Base-by-base conservation (phyloP, 176 grass and related monocot genomes). In the Carex parvula region DNA sequence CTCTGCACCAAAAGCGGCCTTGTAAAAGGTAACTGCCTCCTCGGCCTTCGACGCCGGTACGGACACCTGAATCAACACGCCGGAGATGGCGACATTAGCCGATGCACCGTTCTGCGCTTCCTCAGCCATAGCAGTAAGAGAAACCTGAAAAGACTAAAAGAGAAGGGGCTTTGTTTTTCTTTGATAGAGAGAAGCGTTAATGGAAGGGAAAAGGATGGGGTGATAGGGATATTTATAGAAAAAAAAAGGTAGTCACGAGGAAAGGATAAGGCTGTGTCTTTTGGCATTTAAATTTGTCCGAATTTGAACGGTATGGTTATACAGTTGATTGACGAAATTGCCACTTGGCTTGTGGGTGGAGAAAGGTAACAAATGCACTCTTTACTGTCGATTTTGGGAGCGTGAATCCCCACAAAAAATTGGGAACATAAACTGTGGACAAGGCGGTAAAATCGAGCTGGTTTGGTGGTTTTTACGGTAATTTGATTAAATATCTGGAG, bases 21-120 rank as follows among this genome's bases (percentile, higher is more conserved):
- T 94, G 87, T 94, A 94, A 89, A 94, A 94, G 39, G 42, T 70
- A 71, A 91, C 77, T 3, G 92, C 92, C 55, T 88, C 87, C 70
- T 91, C 92, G 2, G 85, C 84, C 63, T 88, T 88, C 46, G 63
- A 20, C 33, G 81, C 89, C 13, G 87, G 70, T 4, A 94, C 89
- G 26, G 84, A 70, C 56, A 91, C 62, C 89, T 89, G 89, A 32
- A 88, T 70, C 74, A 70, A 85, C 41, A 94, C 58, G 2, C 80
- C 73, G 2, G 60, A 53, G 37, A 93, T 55, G 15, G 58, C 8
- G 54, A 78, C 50, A 17, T 33, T 44, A 15, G 84, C 41, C 8
- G 9, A 24, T 13, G 81, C 13, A 37, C 79, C 85, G 68, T 87
- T 87, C 14, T 53, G 61, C 1, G 8, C 52, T 67, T 81, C 80